Evolutionary conservation across 2,329 filamentous ascomycete species (phyloP), one percentile per base, ranked within the genome.

Genomic region (Alternaria panax): DNA sequence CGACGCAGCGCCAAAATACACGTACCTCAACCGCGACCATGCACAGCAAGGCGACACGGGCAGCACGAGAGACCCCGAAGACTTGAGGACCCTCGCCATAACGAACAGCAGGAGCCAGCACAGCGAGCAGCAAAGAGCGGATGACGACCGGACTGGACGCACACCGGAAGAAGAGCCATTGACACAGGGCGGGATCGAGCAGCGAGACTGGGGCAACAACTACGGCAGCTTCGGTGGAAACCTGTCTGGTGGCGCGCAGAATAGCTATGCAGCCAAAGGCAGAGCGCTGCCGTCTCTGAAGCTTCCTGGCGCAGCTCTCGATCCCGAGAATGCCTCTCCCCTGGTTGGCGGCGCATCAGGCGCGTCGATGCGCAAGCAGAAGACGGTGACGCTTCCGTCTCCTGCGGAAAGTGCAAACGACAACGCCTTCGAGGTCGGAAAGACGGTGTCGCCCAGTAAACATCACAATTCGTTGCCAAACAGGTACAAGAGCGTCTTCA

Each of bases 181-280:
- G 56, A 69, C 70, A 51, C 62, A 41, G 46, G 55, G 55, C 14
- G 62, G 32, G 36, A 67, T 36, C 7, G 62, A 62, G 5, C 57
- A 64, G 22, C 62, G 65, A 7, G 68, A 71, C 16, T 69, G 83
- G 66, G 64, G 61, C 14, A 83, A 80, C 34, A 83, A 82, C 64
- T 90, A 90, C 81, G 88, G 88, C 45, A 90, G 87, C 71, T 89
- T 90, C 66, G 77, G 88, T 9, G 82, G 83, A 7, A 85, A 85
- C 27, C 86, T 86, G 4, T 70, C 71, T 18, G 64, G 57, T 20
- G 53, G 50, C 2, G 58, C 40, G 28, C 48, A 27, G 69, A 28
- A 75, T n/a, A 25, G 8, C 4, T 27, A 55, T n/a, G 30, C 42
- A 9, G 43, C 47, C 28, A 61, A 60, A 78, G 50, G 75, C 75